Conservation (phyloP, 352 stramenopile genomes). For the Thraustotheca clavata region DNA sequence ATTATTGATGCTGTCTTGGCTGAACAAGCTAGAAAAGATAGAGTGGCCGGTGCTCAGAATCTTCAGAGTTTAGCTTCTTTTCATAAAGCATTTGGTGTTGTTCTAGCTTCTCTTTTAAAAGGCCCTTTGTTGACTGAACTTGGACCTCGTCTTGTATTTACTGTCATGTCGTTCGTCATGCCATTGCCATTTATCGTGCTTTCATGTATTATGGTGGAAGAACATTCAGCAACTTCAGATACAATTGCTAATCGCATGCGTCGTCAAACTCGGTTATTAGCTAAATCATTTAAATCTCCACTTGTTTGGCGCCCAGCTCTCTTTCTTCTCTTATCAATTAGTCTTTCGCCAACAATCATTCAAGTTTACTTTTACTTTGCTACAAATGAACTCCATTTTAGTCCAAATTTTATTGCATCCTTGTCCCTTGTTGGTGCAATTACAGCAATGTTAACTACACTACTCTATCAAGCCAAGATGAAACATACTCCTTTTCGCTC, state of each 20-base stretch:
- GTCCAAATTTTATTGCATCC: conserved; percentile 68
- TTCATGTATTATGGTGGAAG: conserved; percentile 50
- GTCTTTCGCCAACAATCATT: conserved; percentile 52
- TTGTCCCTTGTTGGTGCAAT: conserved; percentile 67
- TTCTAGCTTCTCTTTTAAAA: conserved; percentile 61
- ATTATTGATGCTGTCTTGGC: conserved; percentile 76
- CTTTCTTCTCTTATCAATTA: conserved; percentile 77
- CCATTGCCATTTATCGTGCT: conserved; percentile 54
- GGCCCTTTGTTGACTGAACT: conserved; percentile 48
- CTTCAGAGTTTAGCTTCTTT: conserved; percentile 74
- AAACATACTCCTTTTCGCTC: conserved; percentile 62
- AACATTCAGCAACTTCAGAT: conserved; percentile 28
- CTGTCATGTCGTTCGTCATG: conserved; percentile 51
- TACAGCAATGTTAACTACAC: conserved; percentile 58
- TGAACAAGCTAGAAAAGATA: conserved; percentile 55
- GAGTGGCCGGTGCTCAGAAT: conserved; percentile 63
- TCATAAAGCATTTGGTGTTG: conserved; percentile 55
- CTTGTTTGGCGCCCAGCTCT: conserved; percentile 71
- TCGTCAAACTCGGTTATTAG: conserved; percentile 41
- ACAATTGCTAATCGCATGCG: conserved; percentile 44
- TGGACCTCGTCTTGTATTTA: conserved; percentile 58
- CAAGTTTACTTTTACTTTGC: conserved; percentile 83
- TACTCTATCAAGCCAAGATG: conserved; percentile 74
- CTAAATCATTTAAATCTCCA: conserved; percentile 50
- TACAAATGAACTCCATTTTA: conserved; percentile 61